Evolutionary conservation across 2,329 filamentous ascomycete genomes (phyloP).

Genomic region (Scedosporium minutisporum): DNA sequence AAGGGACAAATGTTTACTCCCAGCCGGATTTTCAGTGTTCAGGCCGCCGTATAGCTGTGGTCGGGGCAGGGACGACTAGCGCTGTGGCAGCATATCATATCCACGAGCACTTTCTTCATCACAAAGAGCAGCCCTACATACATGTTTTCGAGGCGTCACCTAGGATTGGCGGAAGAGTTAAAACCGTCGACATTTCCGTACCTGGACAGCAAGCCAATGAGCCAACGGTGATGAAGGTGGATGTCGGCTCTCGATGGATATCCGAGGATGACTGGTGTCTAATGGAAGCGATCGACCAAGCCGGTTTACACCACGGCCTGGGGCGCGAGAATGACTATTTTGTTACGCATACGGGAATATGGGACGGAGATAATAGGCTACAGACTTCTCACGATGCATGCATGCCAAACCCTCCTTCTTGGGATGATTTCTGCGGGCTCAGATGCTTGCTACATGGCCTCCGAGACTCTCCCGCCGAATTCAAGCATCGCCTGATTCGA

Average conservation of each 20-base stretch:
- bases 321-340: neutral
- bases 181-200: no score
- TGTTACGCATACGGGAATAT: neutral
- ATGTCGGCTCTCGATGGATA: neutral
- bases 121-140: no score
- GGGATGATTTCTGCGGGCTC: neutral
- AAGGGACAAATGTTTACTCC: no score
- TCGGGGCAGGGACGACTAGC: no score
- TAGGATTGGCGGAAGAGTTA: no score
- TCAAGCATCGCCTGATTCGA: neutral
- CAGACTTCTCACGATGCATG: neutral
- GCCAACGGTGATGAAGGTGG: neutral
- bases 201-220: no score
- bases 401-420: neutral
- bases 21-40: no score
- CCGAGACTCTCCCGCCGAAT: neutral
- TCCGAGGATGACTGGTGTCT: neutral
- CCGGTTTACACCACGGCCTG: neutral
- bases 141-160: no score
- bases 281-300: neutral
- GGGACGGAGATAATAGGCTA: neutral
- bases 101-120: no score
- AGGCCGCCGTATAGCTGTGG: no score
- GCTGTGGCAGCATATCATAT: no score
- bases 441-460: neutral